Base-by-base conservation (phyloP, 2,329 filamentous ascomycete species). In the Daldinia eschscholtzii region DNA sequence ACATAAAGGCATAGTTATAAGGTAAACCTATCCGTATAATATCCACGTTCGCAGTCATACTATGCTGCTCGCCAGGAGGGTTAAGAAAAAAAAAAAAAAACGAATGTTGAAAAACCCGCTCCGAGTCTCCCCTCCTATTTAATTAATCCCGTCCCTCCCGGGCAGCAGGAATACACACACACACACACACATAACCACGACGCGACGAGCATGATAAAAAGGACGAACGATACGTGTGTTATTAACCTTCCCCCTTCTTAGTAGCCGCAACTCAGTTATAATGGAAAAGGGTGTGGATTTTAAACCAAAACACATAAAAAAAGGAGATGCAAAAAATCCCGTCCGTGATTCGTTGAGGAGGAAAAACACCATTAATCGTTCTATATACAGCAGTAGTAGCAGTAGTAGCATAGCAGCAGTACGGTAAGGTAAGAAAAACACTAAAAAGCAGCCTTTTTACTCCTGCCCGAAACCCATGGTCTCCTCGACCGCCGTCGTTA, bases 381-480 rank as follows among this genome's bases (percentile, higher is more conserved):
- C 64, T 73, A 74, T 75, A 74, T 74, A 76, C 69, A 71, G 63
- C 46, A 26, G 44, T 18, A 44, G 42, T 6, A 23, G 18, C 9
- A n/a, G 23, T 15, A 50, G 46, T 7, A 28, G 57, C 30, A 64
- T 39, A 57, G 33, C 41, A 23, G 50, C 35, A 35, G 7, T 35
- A 35, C 20, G 44, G 2, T 23, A 57, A 33, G 61, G 30, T 41
- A 50, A 64, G 61, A 59, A 68, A 33, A 35, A 33, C 50, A 61
- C 52, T 37, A 64, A 62, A 18, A 62, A 18, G 64, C 55, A 71
- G 68, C 52, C 68, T 72, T 75, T 68, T 93, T 93, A 99, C 84
- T 99, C 96, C 84, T 99, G 96, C 73, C 96, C 96, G 80, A 99
- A 99, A 70, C 96, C 96, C 85, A 99, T 94, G 0, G 96, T 99